Conservation (phyloP, 805 yeast species). For the Jamesozyma jinghongensis region DNA sequence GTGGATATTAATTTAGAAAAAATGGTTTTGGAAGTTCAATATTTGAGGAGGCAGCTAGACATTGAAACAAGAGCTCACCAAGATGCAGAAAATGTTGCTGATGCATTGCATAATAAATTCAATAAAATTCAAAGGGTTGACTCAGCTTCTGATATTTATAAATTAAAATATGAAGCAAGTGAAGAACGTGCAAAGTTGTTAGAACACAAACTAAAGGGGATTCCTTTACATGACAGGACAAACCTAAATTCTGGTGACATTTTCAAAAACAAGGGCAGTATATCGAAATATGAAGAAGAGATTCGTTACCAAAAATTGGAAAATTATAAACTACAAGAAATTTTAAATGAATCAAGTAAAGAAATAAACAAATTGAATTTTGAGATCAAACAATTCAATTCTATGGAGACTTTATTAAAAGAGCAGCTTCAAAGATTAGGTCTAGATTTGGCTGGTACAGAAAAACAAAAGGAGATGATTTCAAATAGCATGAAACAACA, state of each 20-base stretch:
- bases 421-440: constrained; percentile 40
- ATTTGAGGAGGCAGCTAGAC: constrained; percentile 40
- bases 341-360: constrained; percentile 40
- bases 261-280: constrained; percentile 21
- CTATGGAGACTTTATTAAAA: constrained; percentile 31
- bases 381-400: constrained; percentile 32
- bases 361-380: constrained; percentile 37
- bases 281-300: constrained; percentile 28
- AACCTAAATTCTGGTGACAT: constrained; percentile 22
- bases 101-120: constrained; percentile 20
- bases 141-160: constrained; percentile 32
- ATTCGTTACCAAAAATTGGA: constrained; percentile 23
- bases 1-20: constrained; percentile 27
- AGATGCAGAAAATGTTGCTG: constrained; percentile 40
- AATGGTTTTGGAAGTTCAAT: constrained; percentile 37
- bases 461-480: constrained; percentile 48
- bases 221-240: constrained; percentile 21
- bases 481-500: constrained; percentile 49
- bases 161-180: constrained; percentile 39
- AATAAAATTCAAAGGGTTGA: constrained; percentile 22
- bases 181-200: constrained; percentile 36
- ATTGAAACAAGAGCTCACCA: constrained; percentile 42
- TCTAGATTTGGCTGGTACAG: constrained; percentile 48
- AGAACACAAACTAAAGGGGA: constrained; percentile 30
- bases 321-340: constrained; percentile 39